These are phyloP conservation scores for Sugiyamaella japonica DNA, from an alignment of 1,139 yeast genomes.

Conservation along the genomic window DNA sequence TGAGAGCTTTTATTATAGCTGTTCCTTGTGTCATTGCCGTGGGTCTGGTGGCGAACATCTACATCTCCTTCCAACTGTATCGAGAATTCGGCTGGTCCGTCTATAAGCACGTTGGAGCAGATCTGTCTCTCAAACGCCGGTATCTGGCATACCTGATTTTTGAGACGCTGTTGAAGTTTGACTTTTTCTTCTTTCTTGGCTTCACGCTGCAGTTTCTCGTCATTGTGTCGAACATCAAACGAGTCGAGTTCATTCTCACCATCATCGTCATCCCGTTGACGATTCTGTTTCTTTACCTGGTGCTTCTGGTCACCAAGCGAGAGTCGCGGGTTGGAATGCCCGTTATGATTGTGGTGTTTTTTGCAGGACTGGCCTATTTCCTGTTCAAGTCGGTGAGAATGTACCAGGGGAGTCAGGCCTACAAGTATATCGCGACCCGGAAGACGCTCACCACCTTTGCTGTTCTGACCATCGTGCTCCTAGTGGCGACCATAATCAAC, in stretches of 20 bases:
- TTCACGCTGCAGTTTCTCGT: constrained; percentile 56
- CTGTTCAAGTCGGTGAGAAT: constrained; percentile 52
- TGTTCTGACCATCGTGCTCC: constrained; percentile 47
- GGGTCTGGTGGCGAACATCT: constrained; percentile 43
- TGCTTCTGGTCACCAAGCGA: constrained; percentile 46
- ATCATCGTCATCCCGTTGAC: constrained; percentile 53
- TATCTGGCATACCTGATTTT: constrained; percentile 46
- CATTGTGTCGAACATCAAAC: constrained; percentile 48
- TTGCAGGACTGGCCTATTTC: constrained; percentile 52
- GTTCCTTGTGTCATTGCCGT: constrained; percentile 49
- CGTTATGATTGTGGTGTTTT: constrained; percentile 41
- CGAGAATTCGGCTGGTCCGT: constrained; percentile 52
- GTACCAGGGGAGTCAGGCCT: constrained; percentile 49
- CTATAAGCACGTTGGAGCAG: constrained; percentile 55
- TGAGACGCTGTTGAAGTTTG: constrained; percentile 46
- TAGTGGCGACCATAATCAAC: constrained; percentile 44
- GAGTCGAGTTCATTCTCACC: constrained; percentile 53
- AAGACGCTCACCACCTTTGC: constrained; percentile 53
- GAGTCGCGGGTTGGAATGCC: constrained; percentile 43
- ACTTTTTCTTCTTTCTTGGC: constrained; percentile 54
- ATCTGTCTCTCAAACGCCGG: constrained; percentile 45
- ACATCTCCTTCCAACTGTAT: constrained; percentile 44
- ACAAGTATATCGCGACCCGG: constrained; percentile 50
- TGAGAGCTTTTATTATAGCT: constrained; percentile 47
- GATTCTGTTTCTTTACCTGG: constrained; percentile 43